phyloP scores from a whole-genome alignment of 2,329 filamentous ascomycete genomes.

The Aspergillus sp. region DNA sequence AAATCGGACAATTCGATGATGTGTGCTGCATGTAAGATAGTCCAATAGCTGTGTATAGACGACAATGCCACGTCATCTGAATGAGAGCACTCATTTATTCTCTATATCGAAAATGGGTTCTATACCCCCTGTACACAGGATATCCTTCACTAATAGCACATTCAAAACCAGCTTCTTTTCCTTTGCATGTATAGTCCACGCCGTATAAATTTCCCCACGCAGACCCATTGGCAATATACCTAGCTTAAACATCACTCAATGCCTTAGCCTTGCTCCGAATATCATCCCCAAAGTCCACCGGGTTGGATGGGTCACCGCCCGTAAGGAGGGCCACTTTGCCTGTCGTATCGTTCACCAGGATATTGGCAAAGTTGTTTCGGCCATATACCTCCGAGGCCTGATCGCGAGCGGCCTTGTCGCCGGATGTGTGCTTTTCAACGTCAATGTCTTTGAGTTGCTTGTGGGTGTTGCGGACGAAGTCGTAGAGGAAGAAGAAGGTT shows the following conservation, averaged over 20 bases:
- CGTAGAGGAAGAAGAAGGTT: constrained; percentile 50
- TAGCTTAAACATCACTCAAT: constrained; percentile 11
- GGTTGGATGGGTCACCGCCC: constrained; percentile 17
- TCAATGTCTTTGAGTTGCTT: constrained; percentile 27
- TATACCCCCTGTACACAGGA: too few relatives aligned
- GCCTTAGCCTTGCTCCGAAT: constrained; percentile 18
- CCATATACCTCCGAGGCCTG: constrained; percentile 19
- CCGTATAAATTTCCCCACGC: too few relatives aligned
- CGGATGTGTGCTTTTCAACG: constrained; percentile 15
- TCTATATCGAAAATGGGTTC: too few relatives aligned
- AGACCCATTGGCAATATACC: constrained; percentile 8
- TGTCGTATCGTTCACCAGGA: constrained; percentile 21
- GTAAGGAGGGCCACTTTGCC: constrained; percentile 27
- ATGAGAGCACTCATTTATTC: too few relatives aligned
- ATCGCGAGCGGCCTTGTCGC: constrained; percentile 11
- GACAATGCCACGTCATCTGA: too few relatives aligned
- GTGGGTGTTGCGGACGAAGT: constrained; percentile 68
- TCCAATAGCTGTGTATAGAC: too few relatives aligned
- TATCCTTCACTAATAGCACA: too few relatives aligned
- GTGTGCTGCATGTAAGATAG: too few relatives aligned
- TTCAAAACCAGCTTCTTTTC: too few relatives aligned
- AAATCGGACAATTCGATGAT: too few relatives aligned
- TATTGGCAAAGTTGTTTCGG: constrained; percentile 22
- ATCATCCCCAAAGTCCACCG: constrained; percentile 23
- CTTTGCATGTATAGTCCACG: too few relatives aligned